Conservation (phyloP, 192 early-diverging fungal species). For the Coemansia umbellata region DNA sequence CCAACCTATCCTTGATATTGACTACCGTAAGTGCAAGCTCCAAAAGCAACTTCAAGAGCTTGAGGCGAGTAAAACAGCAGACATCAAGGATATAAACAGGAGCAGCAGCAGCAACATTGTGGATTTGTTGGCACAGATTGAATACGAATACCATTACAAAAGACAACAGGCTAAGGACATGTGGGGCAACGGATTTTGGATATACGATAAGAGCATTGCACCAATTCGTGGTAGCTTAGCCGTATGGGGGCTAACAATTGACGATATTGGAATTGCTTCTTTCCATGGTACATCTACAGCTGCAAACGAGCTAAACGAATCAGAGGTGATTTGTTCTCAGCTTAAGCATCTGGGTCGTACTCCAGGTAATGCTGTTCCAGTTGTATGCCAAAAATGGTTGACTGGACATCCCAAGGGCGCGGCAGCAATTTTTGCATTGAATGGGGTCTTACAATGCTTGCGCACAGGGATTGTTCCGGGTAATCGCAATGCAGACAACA, state of each 20-base stretch:
- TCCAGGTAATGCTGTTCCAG: constrained; percentile 72
- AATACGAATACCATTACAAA: neutral
- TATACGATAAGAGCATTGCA: constrained; percentile 68
- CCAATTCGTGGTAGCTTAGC: constrained; percentile 84
- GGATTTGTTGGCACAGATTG: neutral
- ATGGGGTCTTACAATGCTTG: constrained; percentile 76
- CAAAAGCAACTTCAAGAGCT: neutral
- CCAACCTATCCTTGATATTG: constrained; percentile 65
- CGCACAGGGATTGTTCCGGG: constrained; percentile 83
- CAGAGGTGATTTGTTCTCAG: constrained; percentile 79
- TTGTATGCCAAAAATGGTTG: constrained; percentile 85
- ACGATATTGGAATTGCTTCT: constrained; percentile 88
- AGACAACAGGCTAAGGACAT: constrained; percentile 44
- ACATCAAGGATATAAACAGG: too few relatives aligned
- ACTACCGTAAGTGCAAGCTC: constrained; percentile 58
- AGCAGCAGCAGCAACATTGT: too few relatives aligned
- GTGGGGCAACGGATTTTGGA: constrained; percentile 83
- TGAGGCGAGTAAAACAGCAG: neutral
- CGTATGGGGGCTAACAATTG: constrained; percentile 84
- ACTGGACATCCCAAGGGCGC: constrained; percentile 90
- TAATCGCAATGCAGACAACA: constrained; percentile 66
- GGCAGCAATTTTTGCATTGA: constrained; percentile 89
- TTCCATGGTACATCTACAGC: constrained; percentile 93
- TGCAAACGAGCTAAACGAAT: constrained; percentile 95
- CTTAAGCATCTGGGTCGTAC: constrained; percentile 79